Evolutionary conservation across 306 rosid species (phyloP), one percentile per base, ranked within the genome.

Genomic region (Rosa chinensis): DNA sequence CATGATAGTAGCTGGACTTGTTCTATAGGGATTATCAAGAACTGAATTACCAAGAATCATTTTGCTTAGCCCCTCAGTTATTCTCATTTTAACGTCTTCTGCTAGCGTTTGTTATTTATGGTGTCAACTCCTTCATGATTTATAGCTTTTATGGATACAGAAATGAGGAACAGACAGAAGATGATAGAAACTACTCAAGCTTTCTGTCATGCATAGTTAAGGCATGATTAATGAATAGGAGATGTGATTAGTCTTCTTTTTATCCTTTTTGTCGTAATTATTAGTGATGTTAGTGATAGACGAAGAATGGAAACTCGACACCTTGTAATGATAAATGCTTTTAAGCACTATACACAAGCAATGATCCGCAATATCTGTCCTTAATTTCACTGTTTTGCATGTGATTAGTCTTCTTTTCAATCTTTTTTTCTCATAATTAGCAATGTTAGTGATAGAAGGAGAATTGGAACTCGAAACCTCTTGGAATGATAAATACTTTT

Each of bases 21-120:
- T 63, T 63, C n/a, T 28, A 5, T 28, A 13, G 8, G 68, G 17
- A 63, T 63, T 5, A 43, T 43, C 39, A 12, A 63, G 68, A 63
- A 63, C 37, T 59, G 66, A 13, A 23, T 23, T 28, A 14, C 68
- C 5, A 14, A 14, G 42, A 14, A 13, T 63, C 39, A 28, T 63
- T 4, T 66, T 35, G 45, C 23, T 35, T 37, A 37, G 18, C 13
- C 8, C 43, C 10, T 16, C 10, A 5, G 14, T 37, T 42, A 16
- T 37, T 66, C 11, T 66, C 70, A 37, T 66, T 37, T 66, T 66
- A 66, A 66, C 21, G 70, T 16, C 45, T 66, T 66, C 70, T 37
- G 70, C 42, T 66, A 7, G 47, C 17, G 45, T 8, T 17, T 35
- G 70, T 37, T 66, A 37, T 37, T 39, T 21, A 35, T 35, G 47